Evolutionary conservation across 2,329 filamentous ascomycete species (phyloP).

Genomic region (Decorospora gaudefroyi): DNA sequence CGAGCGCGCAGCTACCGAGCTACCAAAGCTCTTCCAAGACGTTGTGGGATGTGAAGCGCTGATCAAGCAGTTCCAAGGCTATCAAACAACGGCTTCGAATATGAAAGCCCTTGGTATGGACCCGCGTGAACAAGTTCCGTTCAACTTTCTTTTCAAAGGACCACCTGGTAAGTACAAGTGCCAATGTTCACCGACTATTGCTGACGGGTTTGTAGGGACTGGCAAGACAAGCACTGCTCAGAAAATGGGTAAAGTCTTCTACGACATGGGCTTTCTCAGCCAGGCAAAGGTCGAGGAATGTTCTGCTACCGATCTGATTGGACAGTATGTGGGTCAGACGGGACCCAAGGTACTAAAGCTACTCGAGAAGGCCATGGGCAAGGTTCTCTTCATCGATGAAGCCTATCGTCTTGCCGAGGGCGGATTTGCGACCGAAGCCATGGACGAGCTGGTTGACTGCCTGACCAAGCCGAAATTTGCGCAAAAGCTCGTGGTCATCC

Average conservation of each 20-base stretch:
- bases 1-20: slow-evolving; percentile 50
- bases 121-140: slow-evolving; percentile 63
- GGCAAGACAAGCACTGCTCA: slow-evolving; percentile 74
- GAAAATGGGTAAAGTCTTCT: slow-evolving; percentile 77
- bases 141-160: slow-evolving; percentile 71
- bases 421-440: slow-evolving; percentile 60
- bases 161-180: slow-evolving; percentile 57
- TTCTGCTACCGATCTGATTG: slow-evolving; percentile 71
- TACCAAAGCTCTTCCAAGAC: slow-evolving; percentile 61
- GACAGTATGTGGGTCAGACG: slow-evolving; percentile 70
- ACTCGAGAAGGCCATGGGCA: slow-evolving; percentile 66
- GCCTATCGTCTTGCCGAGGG: slow-evolving; percentile 68
- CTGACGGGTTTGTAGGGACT: slow-evolving; percentile 63
- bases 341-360: slow-evolving; percentile 66
- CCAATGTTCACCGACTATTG: slow-evolving; percentile 61
- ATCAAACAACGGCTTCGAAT: slow-evolving; percentile 58
- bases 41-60: slow-evolving; percentile 63
- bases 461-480: slow-evolving; percentile 62
- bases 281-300: slow-evolving; percentile 65
- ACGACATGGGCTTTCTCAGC: slow-evolving; percentile 71
- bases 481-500: slow-evolving; percentile 66
- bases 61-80: slow-evolving; percentile 58
- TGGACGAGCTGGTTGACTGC: slow-evolving; percentile 58
- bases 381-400: slow-evolving; percentile 73
- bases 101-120: slow-evolving; percentile 60